These are phyloP conservation scores for Hypericum androsaemum DNA, from an alignment of 345 rosid species.

Conservation along the genomic window DNA sequence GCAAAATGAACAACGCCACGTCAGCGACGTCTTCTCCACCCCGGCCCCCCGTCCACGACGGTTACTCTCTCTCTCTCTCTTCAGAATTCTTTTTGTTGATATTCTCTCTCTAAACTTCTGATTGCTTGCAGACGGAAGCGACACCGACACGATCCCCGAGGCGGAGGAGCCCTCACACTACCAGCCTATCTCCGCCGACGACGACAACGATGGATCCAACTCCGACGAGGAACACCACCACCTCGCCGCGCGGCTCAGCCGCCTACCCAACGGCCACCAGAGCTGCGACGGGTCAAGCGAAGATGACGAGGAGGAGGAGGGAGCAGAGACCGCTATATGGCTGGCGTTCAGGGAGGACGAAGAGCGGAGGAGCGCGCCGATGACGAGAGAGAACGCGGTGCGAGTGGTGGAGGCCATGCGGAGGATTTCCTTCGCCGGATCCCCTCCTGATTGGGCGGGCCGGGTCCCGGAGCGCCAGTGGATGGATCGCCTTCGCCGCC, in stretches of 20 bases:
- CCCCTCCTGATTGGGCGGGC: slow-evolving; percentile 68
- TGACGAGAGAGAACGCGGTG: slow-evolving; percentile 44
- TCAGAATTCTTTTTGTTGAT: background rate
- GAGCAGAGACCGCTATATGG: slow-evolving; percentile 28
- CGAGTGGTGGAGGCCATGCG: slow-evolving; percentile 87
- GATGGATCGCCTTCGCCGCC: slow-evolving; percentile 42
- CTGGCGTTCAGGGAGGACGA: slow-evolving; percentile 72
- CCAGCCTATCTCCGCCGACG: slow-evolving; percentile 73
- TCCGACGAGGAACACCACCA: slow-evolving; percentile 26
- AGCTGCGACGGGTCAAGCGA: slow-evolving; percentile 31
- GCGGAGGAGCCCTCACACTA: slow-evolving; percentile 44
- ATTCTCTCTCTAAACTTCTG: too few species aligned
- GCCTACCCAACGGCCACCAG: slow-evolving; percentile 42
- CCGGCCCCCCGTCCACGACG: background rate
- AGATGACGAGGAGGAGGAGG: slow-evolving; percentile 28
- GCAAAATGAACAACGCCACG: background rate
- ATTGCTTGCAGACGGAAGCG: slow-evolving; percentile 49
- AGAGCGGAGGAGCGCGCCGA: slow-evolving; percentile 57
- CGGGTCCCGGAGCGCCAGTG: slow-evolving; percentile 61
- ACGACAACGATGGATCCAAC: slow-evolving; percentile 19
- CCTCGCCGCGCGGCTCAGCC: background rate
- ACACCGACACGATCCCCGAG: slow-evolving; percentile 49
- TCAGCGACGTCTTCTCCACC: background rate
- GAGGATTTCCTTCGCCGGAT: slow-evolving; percentile 54
- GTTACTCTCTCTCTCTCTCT: background rate